Conservation (phyloP, 805 yeast species). For the Nakazawaea populi region DNA sequence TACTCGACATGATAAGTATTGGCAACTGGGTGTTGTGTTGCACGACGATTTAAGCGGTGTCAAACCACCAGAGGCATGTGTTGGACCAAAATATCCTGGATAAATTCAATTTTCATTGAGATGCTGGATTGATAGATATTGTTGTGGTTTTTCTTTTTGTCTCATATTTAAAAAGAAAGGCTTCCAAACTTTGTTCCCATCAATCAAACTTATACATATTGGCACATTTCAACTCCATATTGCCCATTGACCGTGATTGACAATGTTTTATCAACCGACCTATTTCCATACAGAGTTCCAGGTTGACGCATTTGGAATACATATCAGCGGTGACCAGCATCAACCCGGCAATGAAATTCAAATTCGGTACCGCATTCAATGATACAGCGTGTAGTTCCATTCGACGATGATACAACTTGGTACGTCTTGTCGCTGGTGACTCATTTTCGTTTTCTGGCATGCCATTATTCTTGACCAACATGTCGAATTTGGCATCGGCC, state of each 20-base stretch:
- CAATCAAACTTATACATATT: slow-evolving; percentile 10
- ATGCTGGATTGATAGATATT: not conserved
- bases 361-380: not conserved
- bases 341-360: slow-evolving; percentile 11
- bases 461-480: not conserved
- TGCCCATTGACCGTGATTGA: slow-evolving; percentile 13
- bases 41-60: slow-evolving; percentile 37
- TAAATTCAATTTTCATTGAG: too few relatives aligned
- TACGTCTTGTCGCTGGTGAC: not conserved
- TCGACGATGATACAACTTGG: slow-evolving; percentile 6
- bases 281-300: slow-evolving; percentile 9
- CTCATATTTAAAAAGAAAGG: not conserved
- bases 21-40: slow-evolving; percentile 54
- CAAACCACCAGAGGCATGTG: slow-evolving; percentile 47
- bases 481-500: slow-evolving; percentile 2
- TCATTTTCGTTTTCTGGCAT: not conserved
- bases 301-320: slow-evolving; percentile 5
- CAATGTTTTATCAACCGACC: slow-evolving; percentile 12
- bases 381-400: slow-evolving; percentile 8
- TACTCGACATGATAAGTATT: slow-evolving; percentile 40
- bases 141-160: not conserved
- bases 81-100: slow-evolving; percentile 14
- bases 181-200: not conserved
- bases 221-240: slow-evolving; percentile 11
- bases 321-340: slow-evolving; percentile 10